These are phyloP conservation scores for Alternaria ventricosa DNA, from an alignment of 2,329 filamentous ascomycete genomes.

Conservation along the genomic window DNA sequence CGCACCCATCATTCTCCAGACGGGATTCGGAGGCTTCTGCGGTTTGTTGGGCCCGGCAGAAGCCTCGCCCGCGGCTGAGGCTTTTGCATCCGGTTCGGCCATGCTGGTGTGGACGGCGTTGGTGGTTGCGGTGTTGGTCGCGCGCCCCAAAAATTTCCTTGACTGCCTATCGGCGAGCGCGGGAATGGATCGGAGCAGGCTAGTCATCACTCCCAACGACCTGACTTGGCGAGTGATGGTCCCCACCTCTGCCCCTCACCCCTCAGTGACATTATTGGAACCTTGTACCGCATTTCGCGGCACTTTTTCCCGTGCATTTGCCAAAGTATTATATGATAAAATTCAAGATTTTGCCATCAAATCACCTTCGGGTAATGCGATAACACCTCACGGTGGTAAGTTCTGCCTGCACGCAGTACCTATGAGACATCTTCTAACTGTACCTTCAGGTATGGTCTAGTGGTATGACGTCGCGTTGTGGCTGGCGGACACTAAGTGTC, in stretches of 20 bases:
- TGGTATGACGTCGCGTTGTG: constrained; percentile 43
- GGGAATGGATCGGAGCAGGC: constrained; percentile 25
- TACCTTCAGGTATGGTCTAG: constrained; percentile 31
- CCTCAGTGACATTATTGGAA: neutral
- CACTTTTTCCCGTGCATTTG: neutral
- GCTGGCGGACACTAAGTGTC: constrained; percentile 28
- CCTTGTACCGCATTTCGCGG: neutral
- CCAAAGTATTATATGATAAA: neutral
- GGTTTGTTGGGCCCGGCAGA: constrained; percentile 34
- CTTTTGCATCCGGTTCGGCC: constrained; percentile 42
- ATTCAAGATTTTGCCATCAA: neutral
- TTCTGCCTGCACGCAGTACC: neutral
- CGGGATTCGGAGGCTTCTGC: constrained; percentile 45
- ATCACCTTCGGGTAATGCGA: neutral
- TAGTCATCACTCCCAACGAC: constrained; percentile 2
- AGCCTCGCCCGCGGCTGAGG: constrained; percentile 28
- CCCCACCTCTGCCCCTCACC: constrained; percentile 1
- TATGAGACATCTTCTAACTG: neutral
- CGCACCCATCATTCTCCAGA: constrained; percentile 51
- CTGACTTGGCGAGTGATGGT: neutral
- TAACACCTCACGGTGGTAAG: neutral
- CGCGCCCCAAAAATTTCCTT: constrained; percentile 33
- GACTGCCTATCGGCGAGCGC: constrained; percentile 19
- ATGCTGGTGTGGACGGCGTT: constrained; percentile 31
- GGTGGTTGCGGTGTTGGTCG: constrained; percentile 16